Percentiles rank a stretch among this genome's conserved stretches.
These are phyloP conservation scores for Micractinium sp. DNA, from an alignment of 139 green algal genomes.

Conservation along the genomic window DNA sequence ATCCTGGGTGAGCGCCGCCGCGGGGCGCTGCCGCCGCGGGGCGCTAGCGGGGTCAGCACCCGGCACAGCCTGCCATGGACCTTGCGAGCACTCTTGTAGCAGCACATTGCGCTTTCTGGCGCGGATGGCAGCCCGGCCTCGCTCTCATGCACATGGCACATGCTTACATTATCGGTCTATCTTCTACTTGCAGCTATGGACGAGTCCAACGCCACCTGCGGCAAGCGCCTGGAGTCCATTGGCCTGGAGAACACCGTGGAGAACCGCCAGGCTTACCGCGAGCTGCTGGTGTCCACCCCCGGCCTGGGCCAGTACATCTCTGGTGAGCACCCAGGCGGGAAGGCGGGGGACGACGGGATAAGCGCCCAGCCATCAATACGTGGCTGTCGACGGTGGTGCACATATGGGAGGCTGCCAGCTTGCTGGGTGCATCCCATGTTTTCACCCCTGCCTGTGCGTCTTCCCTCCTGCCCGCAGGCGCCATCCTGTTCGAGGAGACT, in stretches of 20 bases:
- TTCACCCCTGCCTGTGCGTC: neutral
- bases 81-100: neutral
- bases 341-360: too few relatives aligned
- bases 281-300: conserved; percentile 93
- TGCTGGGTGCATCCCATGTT: too few relatives aligned
- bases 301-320: conserved; percentile 93
- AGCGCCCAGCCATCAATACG: too few relatives aligned
- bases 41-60: neutral
- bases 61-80: neutral
- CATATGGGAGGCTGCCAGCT: too few relatives aligned
- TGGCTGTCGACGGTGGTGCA: too few relatives aligned
- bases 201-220: conserved; percentile 97
- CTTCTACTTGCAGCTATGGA: conserved; percentile 59
- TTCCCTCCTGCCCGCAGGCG: conserved; percentile 42
- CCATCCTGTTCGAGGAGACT: conserved; percentile 99
- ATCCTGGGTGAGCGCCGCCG: conserved; percentile 75
- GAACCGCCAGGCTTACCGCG: conserved; percentile 95
- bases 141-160: too few relatives aligned
- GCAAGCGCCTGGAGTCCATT: conserved; percentile 93
- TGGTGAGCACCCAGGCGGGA: conserved; percentile 35
- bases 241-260: conserved; percentile 99
- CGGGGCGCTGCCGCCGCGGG: neutral
- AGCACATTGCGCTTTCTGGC: neutral
- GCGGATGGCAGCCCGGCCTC: neutral
- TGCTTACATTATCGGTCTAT: neutral